phyloP scores from a whole-genome alignment of 2,329 filamentous ascomycete genomes.

The Claviceps purpurea region DNA sequence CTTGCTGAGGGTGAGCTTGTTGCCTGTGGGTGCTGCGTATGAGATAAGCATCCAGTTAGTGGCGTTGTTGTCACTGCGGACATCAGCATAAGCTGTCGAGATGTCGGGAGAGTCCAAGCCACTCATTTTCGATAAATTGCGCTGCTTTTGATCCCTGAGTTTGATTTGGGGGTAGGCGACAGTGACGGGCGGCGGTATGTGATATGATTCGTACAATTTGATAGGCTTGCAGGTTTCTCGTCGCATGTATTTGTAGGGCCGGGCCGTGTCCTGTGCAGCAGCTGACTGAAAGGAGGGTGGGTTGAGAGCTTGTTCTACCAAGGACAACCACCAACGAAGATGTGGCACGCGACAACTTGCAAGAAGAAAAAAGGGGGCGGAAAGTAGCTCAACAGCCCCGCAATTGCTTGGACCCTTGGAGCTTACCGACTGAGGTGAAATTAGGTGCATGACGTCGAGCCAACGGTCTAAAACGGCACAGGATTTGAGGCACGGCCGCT shows the following conservation, averaged over 20 bases:
- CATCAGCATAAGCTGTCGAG: slow-evolving; percentile 49
- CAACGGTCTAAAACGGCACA: neutral
- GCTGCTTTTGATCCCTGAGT: neutral
- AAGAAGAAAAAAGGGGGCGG: neutral
- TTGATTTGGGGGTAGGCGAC: neutral
- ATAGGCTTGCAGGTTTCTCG: too few relatives aligned
- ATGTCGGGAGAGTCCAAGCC: slow-evolving; percentile 46
- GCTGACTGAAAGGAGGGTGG: neutral
- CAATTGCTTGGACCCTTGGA: neutral
- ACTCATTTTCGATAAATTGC: slow-evolving; percentile 29
- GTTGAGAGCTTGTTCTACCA: neutral
- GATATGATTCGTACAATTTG: too few relatives aligned
- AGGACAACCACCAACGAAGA: neutral
- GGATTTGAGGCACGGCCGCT: neutral
- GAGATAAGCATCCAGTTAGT: slow-evolving; percentile 57
- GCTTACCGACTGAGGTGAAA: neutral
- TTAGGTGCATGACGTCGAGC: neutral
- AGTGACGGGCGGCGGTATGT: neutral
- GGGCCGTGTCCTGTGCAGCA: neutral
- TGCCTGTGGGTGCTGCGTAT: slow-evolving; percentile 40
- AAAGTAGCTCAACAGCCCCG: neutral
- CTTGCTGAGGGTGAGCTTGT: slow-evolving; percentile 39
- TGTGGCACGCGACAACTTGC: neutral
- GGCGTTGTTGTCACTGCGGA: slow-evolving; percentile 51
- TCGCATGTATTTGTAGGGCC: too few relatives aligned